Percentiles rank a stretch among this genome's conserved stretches.
These are phyloP conservation scores for Phytopythium chamaehyphon DNA, from an alignment of 352 stramenopile genomes.

Conservation along the genomic window DNA sequence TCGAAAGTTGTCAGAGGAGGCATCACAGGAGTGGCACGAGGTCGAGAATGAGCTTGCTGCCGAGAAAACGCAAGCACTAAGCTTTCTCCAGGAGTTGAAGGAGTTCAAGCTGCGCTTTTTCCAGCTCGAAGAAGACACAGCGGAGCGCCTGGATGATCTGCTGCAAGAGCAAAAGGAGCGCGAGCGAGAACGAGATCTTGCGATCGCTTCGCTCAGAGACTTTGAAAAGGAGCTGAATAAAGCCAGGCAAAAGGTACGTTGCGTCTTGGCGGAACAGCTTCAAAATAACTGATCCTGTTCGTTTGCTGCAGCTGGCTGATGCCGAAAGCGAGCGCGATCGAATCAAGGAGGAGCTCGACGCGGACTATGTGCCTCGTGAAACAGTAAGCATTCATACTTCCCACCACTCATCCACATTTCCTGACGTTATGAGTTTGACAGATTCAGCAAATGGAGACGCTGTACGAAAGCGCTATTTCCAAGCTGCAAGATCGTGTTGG, in stretches of 20 bases:
- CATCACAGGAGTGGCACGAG: conserved; percentile 68
- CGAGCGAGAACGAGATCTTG: conserved; percentile 32
- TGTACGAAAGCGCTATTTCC: conserved; percentile 66
- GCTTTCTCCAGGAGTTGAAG: conserved; percentile 59
- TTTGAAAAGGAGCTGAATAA: conserved; percentile 29
- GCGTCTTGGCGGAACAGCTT: background rate
- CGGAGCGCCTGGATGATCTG: conserved; percentile 59
- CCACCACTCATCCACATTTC: background rate
- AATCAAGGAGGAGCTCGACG: conserved; percentile 42
- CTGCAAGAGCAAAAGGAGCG: conserved; percentile 52
- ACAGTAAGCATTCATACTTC: conserved; percentile 20
- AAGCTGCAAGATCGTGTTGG: conserved; percentile 69
- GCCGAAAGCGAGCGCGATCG: conserved; percentile 24
- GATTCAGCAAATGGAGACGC: conserved; percentile 68
- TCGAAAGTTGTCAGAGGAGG: conserved; percentile 51
- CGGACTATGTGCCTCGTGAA: conserved; percentile 47
- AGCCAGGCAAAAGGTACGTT: conserved; percentile 31
- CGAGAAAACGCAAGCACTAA: conserved; percentile 55
- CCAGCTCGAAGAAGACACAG: conserved; percentile 52
- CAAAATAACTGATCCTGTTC: background rate
- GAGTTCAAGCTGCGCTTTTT: conserved; percentile 71
- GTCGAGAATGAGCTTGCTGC: conserved; percentile 49
- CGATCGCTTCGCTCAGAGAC: conserved; percentile 5
- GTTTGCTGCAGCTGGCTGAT: conserved; percentile 21
- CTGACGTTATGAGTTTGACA: conserved; percentile 9